Base-by-base conservation (phyloP, 192 early-diverging fungal species). In the Geranomyces variabilis region DNA sequence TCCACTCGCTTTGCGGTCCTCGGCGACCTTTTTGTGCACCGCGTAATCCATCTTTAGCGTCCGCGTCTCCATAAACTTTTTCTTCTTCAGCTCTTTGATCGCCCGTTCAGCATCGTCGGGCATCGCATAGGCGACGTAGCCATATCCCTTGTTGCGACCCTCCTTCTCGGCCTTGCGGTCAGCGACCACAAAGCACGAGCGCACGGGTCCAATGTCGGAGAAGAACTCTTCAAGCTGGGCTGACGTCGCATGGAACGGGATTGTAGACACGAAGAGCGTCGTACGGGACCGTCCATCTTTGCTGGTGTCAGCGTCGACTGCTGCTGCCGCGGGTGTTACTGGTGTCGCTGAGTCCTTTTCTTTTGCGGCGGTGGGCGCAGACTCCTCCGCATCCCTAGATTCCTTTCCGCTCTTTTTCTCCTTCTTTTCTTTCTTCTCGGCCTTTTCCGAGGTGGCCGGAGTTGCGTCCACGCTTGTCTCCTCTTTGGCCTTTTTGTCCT, bases 101-200 rank as follows among this genome's bases (percentile, higher is more conserved):
- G 96, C 96, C 28, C 85, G 81, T 30, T 86, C 78, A 1, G 94
- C 93, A 80, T 94, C 93, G 47, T 93, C 90, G 26, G 82, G 77
- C 33, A 93, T 59, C 1, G 89, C 91, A 74, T 89, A 98, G 70
- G 93, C 89, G 6, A 98, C 95, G 79, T 93, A 98, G 19, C 96
- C 96, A 79, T 87, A 97, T 8, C 96, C 96, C 49, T 87, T 91
- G 78, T 94, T 94, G 64, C 79, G 77, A 22, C 81, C 80, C 30
- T 83, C 81, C 14, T 36, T 78, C 31, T 73, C 73, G 14, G 71
- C 69, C 8, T 75, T 66, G 58, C 81, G 84, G 68, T 89, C 89
- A 12, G 76, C 74, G 0, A 97, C 93, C 44, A 96, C 92, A 75
- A 97, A 98, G 73, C 93, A 95, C 31, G 91, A 92, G 41, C 93